Base-by-base conservation (phyloP, 306 rosid species). In the Echinosophora koreensis region DNA sequence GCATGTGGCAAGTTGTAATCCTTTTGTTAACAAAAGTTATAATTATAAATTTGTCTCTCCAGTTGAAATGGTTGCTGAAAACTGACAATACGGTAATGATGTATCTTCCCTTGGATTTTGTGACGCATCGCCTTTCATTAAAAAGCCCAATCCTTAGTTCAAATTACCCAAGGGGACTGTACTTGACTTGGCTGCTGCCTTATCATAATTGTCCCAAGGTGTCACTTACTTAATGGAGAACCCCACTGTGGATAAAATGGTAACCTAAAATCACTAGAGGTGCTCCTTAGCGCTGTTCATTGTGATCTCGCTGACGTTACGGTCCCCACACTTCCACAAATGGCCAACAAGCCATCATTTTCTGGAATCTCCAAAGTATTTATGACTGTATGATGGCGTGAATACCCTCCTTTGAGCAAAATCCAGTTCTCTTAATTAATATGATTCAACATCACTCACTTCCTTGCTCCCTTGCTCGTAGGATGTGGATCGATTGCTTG, bases 61-160 rank as follows among this genome's bases (percentile, higher is more conserved):
- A 16, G 34, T 64, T 64, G 44, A 64, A 55, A 77, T 63, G 79
- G 78, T 80, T 74, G 27, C 62, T 18, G 62, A 69, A 78, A 87
- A 87, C 70, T 81, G 91, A 82, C 96, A 47, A 86, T 71, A 82
- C 89, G 84, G 84, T 77, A 83, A 70, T 82, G 69, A 83, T 86
- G 85, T 84, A 92, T 89, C 91, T 84, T 82, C 92, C 90, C 61
- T 87, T 95, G 91, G 97, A 95, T 95, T 92, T 87, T 86, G 91
- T 95, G 97, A 89, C 96, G 87, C 72, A 56, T 9, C 52, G 58
- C 78, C 64, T 74, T 50, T 47, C 46, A 39, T 54, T 49, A 69
- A 83, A 56, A 76, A 73, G 80, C 82, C 89, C 88, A 80, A 60
- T 50, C 67, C 70, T 63, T 37, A 41, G 65, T 49, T 46, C 18